Evolutionary conservation across 768 basidiomycete species (phyloP), one percentile per base, ranked within the genome.

Genomic region (Rhodotorula toruloides): DNA sequence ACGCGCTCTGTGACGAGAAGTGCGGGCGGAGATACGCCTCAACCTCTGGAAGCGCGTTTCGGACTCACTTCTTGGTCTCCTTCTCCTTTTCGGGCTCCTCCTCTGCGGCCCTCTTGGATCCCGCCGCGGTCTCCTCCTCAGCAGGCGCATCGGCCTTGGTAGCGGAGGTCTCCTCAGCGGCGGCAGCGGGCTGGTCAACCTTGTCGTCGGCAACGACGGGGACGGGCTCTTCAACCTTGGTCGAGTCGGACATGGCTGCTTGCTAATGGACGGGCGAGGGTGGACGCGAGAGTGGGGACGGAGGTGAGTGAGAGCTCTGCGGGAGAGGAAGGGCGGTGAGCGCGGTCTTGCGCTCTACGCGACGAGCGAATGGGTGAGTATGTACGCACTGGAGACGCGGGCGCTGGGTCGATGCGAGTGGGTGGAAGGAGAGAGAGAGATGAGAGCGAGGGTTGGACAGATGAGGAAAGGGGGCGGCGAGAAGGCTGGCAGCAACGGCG

Each of bases 61-160:
- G 54, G 31, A 54, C 57, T 32, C 11, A 67, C 65, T 67, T 62
- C 50, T 67, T 61, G 22, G 60, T 29, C 19, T 53, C 55, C 4
- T 55, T 32, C 55, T 62, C 55, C 32, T 56, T 43, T 17, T 49
- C 65, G 16, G 50, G 39, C 31, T 57, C 65, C 19, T 61, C 65
- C 44, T 67, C 65, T 21, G 65, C 65, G 10, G 65, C 27, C 11
- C 65, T 54, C 59, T 67, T 67, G 11, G 56, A 42, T 19, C n/a
- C 27, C 9, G 29, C 17, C 4, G 48, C 63, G 29, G 36, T 21
- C 53, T 40, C 32, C 34, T 43, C 22, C 40, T 57, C 25, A n/a
- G n/a, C n/a, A n/a, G n/a, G n/a, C n/a, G n/a, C n/a, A 11, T 47
- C 36, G 2, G 6, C 54, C 7, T 29, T 25, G n/a, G 55, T 29